Evolutionary conservation across 768 basidiomycete genomes (phyloP).

Genomic region (Tricholoma matsutake): DNA sequence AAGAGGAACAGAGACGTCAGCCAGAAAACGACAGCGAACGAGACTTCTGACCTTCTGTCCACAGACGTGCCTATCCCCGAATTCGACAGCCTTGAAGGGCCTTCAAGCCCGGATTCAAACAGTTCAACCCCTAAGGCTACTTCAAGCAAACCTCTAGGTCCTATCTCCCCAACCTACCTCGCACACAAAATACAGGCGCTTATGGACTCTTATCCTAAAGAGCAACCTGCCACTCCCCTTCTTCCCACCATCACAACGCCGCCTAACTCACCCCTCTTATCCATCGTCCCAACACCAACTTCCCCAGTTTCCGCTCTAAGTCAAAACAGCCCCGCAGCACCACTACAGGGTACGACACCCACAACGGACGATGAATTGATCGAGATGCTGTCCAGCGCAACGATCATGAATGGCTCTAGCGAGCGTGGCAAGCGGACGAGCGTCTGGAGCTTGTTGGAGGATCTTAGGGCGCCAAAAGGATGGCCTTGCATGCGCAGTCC

Average conservation of each 20-base stretch:
- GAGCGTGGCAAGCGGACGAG: conserved; percentile 35
- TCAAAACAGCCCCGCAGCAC: not conserved
- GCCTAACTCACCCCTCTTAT: not conserved
- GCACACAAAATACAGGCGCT: conserved; percentile 51
- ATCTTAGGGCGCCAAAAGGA: conserved; percentile 23
- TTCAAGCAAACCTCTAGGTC: conserved; percentile 3
- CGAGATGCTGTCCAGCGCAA: conserved; percentile 45
- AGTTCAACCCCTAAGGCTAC: not conserved
- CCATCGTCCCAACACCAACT: not conserved
- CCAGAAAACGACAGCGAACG: no score
- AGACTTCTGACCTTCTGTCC: not conserved
- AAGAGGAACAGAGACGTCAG: not conserved
- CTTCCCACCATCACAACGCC: not conserved
- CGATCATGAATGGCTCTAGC: conserved; percentile 51
- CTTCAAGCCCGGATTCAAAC: not conserved
- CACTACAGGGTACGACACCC: conserved; percentile 31
- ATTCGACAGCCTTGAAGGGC: not conserved
- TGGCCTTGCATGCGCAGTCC: not conserved
- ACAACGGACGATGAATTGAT: conserved; percentile 44
- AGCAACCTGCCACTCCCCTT: not conserved
- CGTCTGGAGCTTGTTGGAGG: conserved; percentile 44
- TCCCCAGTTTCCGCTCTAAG: not conserved
- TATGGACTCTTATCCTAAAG: conserved; percentile 31
- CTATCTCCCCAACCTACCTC: conserved; percentile 41
- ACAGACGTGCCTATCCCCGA: not conserved